Evolutionary conservation across 805 yeast species (phyloP).

Genomic region (Metschnikowia shivogae): DNA sequence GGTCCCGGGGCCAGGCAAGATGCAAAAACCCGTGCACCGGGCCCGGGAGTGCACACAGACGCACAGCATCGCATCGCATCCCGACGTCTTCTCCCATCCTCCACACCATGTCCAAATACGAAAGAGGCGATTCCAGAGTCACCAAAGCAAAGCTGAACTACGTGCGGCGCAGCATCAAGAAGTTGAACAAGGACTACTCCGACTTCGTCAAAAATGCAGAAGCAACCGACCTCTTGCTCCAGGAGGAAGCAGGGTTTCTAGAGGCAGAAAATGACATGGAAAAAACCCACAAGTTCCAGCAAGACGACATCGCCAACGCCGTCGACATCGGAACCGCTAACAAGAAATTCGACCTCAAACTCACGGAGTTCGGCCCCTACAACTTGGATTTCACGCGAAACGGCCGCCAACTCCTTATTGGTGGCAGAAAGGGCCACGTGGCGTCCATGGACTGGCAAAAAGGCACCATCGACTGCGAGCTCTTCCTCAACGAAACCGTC

Average conservation of each 20-base stretch:
- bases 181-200: constrained; percentile 65
- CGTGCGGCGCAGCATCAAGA: constrained; percentile 44
- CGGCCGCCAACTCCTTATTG: constrained; percentile 79
- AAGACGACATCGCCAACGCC: constrained; percentile 66
- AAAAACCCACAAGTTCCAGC: constrained; percentile 79
- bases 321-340: constrained; percentile 76
- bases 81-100: not conserved
- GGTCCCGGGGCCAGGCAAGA: no score
- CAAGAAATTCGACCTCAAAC: constrained; percentile 68
- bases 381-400: constrained; percentile 75
- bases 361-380: constrained; percentile 86
- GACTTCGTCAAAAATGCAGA: constrained; percentile 83
- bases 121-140: constrained; percentile 10
- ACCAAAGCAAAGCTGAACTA: constrained; percentile 13
- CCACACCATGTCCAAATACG: constrained; percentile 11
- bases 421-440: constrained; percentile 91
- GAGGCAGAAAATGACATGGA: constrained; percentile 94
- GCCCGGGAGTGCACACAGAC: no score
- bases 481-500: constrained; percentile 83
- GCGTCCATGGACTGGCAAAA: constrained; percentile 95
- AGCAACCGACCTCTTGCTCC: constrained; percentile 76
- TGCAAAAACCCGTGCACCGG: no score
- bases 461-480: constrained; percentile 76
- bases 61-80: not conserved
- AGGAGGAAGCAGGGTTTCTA: constrained; percentile 79